Evolutionary conservation across 202 grass and related monocot genomes (phyloP), one percentile per base, ranked within the genome.

Genomic region (Digitaria exilis): DNA sequence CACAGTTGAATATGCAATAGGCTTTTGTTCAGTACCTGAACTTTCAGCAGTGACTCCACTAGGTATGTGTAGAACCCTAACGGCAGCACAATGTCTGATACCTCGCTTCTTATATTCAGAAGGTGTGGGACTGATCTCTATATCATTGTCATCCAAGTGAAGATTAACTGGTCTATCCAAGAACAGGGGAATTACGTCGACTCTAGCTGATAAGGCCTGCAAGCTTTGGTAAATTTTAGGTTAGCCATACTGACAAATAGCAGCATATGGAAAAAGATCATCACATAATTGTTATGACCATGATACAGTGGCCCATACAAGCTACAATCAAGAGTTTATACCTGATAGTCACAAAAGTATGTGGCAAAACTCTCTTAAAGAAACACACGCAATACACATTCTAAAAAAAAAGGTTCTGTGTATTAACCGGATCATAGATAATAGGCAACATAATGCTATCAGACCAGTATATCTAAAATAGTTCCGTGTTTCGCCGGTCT

Each of bases 181-280:
- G 85, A 95, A 96, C 26, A 96, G 79, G 72, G 96, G 96, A 84
- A 96, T 90, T 85, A 98, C 83, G 64, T 98, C 89, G 37, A 98
- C 93, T 73, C 46, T 83, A 73, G 89, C 91, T 31, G 89, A 94
- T 68, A 73, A 84, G 58, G 86, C 86, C 96, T 98, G 89, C 67
- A 95, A 90, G 82, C 83, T 88, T 90, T 87, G 62, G 73, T 73
- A 85, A 69, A 73, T 75, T 76, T 80, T 55, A 26, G 69, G 77
- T 89, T 78, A 89, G 59, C 22, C 57, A 75, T 65, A 82, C 72
- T 58, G 57, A 65, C 46, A 67, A 57, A 81, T 82, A 61, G 42
- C 11, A 48, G 9, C 17, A 46, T 35, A 22, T 46, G 67, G 32
- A 80, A 73, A 62, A 69, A 62, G 0, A 39, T 84, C 62, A 49